A percentile compares a stretch with the other conserved stretches of the same genome.
Conservation (phyloP, 2,329 filamentous ascomycete genomes). For the Zasmidium cellare region DNA sequence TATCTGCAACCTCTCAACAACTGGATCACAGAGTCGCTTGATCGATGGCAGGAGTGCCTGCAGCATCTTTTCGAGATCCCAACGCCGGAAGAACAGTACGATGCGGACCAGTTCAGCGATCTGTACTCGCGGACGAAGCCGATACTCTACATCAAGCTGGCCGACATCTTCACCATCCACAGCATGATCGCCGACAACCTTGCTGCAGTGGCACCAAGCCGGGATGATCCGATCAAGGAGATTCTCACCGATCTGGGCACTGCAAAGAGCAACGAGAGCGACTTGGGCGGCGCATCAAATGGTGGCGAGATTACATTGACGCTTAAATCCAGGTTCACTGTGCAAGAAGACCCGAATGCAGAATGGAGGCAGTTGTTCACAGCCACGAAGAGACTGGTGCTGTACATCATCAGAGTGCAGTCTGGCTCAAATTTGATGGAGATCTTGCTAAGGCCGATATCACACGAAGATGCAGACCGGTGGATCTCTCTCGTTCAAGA, state of each 20-base stretch:
- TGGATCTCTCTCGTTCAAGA: conserved; percentile 81
- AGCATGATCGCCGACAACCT: conserved; percentile 81
- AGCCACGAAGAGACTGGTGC: conserved; percentile 94
- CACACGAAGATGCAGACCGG: conserved; percentile 80
- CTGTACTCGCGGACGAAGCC: conserved; percentile 95
- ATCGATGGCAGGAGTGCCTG: conserved; percentile 74
- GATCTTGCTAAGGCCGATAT: conserved; percentile 88
- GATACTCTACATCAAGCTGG: conserved; percentile 98
- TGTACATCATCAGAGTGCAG: conserved; percentile 97
- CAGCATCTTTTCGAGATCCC: conserved; percentile 77
- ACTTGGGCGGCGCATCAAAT: conserved; percentile 45
- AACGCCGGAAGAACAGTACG: conserved; percentile 86
- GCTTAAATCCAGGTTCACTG: conserved; percentile 36
- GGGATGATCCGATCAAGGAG: conserved; percentile 87
- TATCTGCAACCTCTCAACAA: conserved; percentile 94
- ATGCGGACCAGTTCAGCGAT: conserved; percentile 99
- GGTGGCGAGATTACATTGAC: conserved; percentile 37
- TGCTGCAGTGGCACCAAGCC: conserved; percentile 70
- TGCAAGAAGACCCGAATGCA: conserved; percentile 75
- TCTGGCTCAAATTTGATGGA: conserved; percentile 90
- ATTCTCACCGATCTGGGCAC: conserved; percentile 92
- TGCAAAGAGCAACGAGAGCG: conserved; percentile 93
- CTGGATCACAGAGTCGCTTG: conserved; percentile 82
- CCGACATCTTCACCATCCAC: conserved; percentile 95
- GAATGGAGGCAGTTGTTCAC: conserved; percentile 92